These are phyloP conservation scores for Didymella pinodella DNA, from an alignment of 2,329 filamentous ascomycete species.

Conservation along the genomic window DNA sequence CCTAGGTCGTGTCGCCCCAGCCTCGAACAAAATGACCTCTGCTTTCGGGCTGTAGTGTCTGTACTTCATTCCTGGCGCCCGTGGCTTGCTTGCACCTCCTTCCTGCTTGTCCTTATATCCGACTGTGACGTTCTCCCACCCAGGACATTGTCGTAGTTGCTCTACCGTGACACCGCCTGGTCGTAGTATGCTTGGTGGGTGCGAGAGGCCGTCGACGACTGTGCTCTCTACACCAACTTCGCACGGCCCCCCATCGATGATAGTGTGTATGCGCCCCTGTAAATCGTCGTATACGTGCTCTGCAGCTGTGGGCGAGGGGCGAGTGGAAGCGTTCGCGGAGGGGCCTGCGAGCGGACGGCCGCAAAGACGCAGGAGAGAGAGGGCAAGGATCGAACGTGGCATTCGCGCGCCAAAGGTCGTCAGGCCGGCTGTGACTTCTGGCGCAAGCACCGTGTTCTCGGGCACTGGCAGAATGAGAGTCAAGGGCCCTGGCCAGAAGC, in stretches of 20 bases:
- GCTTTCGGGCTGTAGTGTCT: constrained; percentile 96
- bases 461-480: constrained; percentile 88
- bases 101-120: constrained; percentile 80
- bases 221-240: constrained; percentile 94
- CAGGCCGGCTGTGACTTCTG: constrained; percentile 90
- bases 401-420: constrained; percentile 88
- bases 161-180: constrained; percentile 89
- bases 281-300: constrained; percentile 89
- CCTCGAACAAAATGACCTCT: constrained; percentile 82
- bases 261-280: constrained; percentile 79
- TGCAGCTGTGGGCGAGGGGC: constrained; percentile 89
- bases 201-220: constrained; percentile 87
- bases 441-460: constrained; percentile 72
- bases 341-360: constrained; percentile 86
- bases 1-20: constrained; percentile 51
- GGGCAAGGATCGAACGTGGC: constrained; percentile 83
- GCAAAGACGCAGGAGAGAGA: constrained; percentile 82
- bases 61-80: constrained; percentile 98
- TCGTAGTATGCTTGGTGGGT: constrained; percentile 81
- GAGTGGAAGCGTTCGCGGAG: constrained; percentile 92
- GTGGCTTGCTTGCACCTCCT: constrained; percentile 67
- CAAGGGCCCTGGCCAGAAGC: constrained; percentile 93
- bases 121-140: constrained; percentile 80
- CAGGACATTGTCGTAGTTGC: constrained; percentile 73
- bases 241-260: constrained; percentile 88